phyloP scores from a whole-genome alignment of 2,329 filamentous ascomycete species.

The Teratosphaeria nubilosa region DNA sequence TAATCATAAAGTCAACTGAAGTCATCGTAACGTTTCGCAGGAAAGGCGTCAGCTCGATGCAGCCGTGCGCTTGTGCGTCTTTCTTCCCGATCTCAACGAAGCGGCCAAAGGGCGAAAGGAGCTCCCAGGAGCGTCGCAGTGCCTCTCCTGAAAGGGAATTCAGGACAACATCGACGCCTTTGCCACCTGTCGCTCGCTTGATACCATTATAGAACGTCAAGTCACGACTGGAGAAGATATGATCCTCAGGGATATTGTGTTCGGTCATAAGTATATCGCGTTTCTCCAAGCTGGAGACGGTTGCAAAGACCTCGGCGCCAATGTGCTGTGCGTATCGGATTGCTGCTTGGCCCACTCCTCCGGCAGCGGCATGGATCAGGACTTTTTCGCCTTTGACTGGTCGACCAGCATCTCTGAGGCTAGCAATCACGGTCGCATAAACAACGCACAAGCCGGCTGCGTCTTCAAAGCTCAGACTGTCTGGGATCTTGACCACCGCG shows the following conservation, averaged over 20 bases:
- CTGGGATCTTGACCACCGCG: not conserved
- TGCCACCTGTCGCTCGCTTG: slow-evolving; percentile 12
- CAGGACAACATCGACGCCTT: slow-evolving; percentile 18
- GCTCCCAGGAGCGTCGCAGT: slow-evolving; percentile 17
- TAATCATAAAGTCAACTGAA: slow-evolving; percentile 3
- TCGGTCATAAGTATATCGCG: slow-evolving; percentile 9
- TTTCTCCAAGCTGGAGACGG: slow-evolving; percentile 15
- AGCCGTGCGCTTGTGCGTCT: slow-evolving; percentile 6
- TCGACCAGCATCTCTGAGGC: not conserved
- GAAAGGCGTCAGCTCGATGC: slow-evolving; percentile 6
- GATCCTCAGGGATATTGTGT: slow-evolving; percentile 16
- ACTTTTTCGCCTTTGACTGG: not conserved
- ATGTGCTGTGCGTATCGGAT: slow-evolving; percentile 12
- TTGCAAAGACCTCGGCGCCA: slow-evolving; percentile 17
- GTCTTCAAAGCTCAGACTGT: not conserved
- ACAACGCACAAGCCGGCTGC: not conserved
- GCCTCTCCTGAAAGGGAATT: slow-evolving; percentile 18
- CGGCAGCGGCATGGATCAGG: slow-evolving; percentile 1
- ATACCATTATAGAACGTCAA: slow-evolving; percentile 17
- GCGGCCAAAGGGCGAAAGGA: slow-evolving; percentile 20
- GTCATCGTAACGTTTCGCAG: slow-evolving; percentile 4
- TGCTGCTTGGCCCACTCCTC: slow-evolving; percentile 16
- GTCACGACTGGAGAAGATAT: slow-evolving; percentile 23
- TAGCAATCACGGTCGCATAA: not conserved
- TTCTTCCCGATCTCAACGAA: slow-evolving; percentile 18